Evolutionary conservation across 345 rosid genomes (phyloP), one percentile per base, ranked within the genome.

Genomic region (Schrenkiella parvula): DNA sequence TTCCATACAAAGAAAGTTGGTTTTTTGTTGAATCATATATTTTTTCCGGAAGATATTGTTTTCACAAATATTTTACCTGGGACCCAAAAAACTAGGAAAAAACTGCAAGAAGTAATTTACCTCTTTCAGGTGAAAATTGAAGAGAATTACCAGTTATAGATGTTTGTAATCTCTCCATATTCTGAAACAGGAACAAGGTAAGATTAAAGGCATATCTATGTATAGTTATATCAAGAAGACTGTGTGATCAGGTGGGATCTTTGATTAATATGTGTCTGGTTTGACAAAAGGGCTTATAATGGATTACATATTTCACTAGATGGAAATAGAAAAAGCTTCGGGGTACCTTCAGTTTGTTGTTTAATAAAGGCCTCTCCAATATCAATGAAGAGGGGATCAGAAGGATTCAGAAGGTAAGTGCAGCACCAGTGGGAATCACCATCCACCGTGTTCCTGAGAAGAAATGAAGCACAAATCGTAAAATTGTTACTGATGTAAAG

Each of bases 111-210:
- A 64, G 19, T 42, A 2, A 19, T 43, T 43, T 64, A 51, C 54
- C 3, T 60, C 22, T 26, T 6, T 31, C 69, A 54, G n/a, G 25
- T 18, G 22, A 4, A 57, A 69, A 70, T 15, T 44, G 69, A 64
- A 59, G 71, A 54, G 68, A 51, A 47, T 81, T 89, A 93, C 98
- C 98, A 93, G 82, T 80, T 93, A 80, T 93, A 93, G 66, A 93
- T 89, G 82, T 89, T 89, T 6, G 98, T 90, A 84, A 90, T 92
- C 66, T 90, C 96, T 72, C 98, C 98, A 75, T 90, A 93, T 73
- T 90, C 98, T 90, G 96, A 66, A 78, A 73, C 29, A 68, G 74
- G 65, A 28, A 46, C 25, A 71, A 51, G 70, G 32, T 51, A 52
- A 7, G 1, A 23, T 47, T 32, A 54, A 44, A 44, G 50, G 48